phyloP scores from a whole-genome alignment of 2,329 filamentous ascomycete species.

The Venturia carpophila region DNA sequence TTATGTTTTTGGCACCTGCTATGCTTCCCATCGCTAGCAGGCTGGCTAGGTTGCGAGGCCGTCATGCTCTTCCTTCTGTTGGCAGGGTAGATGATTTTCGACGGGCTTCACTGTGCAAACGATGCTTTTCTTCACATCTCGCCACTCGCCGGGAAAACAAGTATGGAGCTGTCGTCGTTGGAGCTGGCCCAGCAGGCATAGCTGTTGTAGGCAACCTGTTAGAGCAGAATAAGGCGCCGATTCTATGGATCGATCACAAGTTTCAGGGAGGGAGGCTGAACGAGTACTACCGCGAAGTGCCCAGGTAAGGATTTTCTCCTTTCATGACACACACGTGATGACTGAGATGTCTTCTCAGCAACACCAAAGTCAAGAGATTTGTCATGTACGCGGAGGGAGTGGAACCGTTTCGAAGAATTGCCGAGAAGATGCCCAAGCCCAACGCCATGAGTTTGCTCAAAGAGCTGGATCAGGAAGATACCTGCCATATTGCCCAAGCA shows the following conservation, averaged over 20 bases:
- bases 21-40: neutral
- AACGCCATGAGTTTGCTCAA: conserved; percentile 4
- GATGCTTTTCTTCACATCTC: neutral
- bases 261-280: neutral
- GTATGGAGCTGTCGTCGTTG: neutral
- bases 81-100: neutral
- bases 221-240: neutral
- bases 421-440: neutral
- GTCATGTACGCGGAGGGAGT: neutral
- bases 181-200: neutral
- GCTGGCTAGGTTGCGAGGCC: neutral
- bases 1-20: neutral
- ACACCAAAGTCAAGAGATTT: conserved; percentile 4
- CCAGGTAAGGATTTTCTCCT: neutral
- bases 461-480: neutral
- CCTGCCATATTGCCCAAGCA: neutral
- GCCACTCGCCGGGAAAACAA: neutral
- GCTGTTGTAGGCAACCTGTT: neutral
- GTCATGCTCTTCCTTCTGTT: neutral
- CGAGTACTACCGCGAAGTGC: conserved; percentile 2
- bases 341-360: neutral
- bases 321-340: neutral
- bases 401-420: neutral
- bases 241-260: neutral
- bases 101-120: neutral